A percentile compares a stretch with the other conserved stretches of the same genome.
phyloP scores from a whole-genome alignment of 2,329 filamentous ascomycete genomes.

The Penicillium sp. region DNA sequence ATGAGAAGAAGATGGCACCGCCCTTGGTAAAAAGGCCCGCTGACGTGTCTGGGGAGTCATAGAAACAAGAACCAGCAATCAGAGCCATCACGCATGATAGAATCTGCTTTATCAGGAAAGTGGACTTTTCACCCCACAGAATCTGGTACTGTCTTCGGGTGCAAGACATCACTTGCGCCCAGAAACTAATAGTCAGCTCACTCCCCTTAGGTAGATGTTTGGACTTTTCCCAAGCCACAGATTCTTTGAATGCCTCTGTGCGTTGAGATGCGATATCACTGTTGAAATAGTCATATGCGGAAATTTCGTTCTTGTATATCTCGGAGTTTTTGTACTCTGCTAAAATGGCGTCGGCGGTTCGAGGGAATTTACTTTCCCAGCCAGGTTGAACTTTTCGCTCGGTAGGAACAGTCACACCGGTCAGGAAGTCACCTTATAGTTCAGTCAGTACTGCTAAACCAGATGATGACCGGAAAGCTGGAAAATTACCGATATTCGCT shows the following conservation, averaged over 20 bases:
- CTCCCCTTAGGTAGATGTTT: slow-evolving; percentile 55
- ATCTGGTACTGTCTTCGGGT: slow-evolving; percentile 65
- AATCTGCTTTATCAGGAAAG: slow-evolving; percentile 55
- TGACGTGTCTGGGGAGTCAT: slow-evolving; percentile 59
- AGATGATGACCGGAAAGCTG: not conserved
- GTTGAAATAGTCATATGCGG: slow-evolving; percentile 59
- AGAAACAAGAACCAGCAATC: slow-evolving; percentile 64
- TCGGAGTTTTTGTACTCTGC: slow-evolving; percentile 24
- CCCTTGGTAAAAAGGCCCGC: slow-evolving; percentile 64
- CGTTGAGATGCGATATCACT: slow-evolving; percentile 45
- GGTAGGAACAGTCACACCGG: slow-evolving; percentile 61
- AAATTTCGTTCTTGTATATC: slow-evolving; percentile 49
- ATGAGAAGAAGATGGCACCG: slow-evolving; percentile 64
- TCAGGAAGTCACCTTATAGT: slow-evolving; percentile 58
- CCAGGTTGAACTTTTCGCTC: slow-evolving; percentile 47
- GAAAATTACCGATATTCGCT: slow-evolving; percentile 55
- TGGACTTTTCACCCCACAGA: slow-evolving; percentile 63
- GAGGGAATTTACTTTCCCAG: slow-evolving; percentile 46
- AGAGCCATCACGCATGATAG: slow-evolving; percentile 43
- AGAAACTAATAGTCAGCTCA: slow-evolving; percentile 57
- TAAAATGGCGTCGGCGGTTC: slow-evolving; percentile 46
- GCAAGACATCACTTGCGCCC: slow-evolving; percentile 57
- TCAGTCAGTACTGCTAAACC: not conserved
- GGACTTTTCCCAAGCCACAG: slow-evolving; percentile 56
- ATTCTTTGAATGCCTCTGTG: slow-evolving; percentile 56